Evolutionary conservation across 1,284 basidiomycete genomes (phyloP), one percentile per base, ranked within the genome.

Genomic region (Gomphus sp.): DNA sequence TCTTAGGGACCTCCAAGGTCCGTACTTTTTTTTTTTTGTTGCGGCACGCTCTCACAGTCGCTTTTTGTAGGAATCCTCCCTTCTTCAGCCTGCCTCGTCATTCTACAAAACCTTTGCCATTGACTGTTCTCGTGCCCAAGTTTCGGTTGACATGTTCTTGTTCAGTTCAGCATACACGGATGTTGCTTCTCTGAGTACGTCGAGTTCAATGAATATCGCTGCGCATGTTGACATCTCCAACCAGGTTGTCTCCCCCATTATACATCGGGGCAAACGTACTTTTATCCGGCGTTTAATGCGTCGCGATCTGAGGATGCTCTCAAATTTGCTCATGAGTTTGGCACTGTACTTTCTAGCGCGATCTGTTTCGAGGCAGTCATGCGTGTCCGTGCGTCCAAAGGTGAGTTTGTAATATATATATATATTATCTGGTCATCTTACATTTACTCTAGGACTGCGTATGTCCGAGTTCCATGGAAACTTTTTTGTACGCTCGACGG

Each of bases 31-130:
- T 33, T 51, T 49, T 6, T 43, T 55, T 44, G 16, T 33, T 12
- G 9, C 12, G 8, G 47, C 12, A 41, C 33, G 22, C 9, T 28
- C 22, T n/a, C 22, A 11, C n/a, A 57, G 53, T 43, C n/a, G 28
- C 60, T 60, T 37, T 11, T n/a, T 44, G 6, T 52, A 89, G 85
- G 93, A 97, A 78, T 93, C 91, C 12, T 80, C 82, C 14, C 76
- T 98, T 10, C 79, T 98, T 44, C 92, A 93, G 75, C 81, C 94
- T 16, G 91, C 91, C 0, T 91, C 91, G 37, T 82, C 89, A 8
- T 99, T 98, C 78, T 99, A 98, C 81, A 99, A 99, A 80, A 94
- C 93, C 0, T 98, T 99, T 66, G 93, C 97, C 18, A 99, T 99
- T 70, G 96, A 99, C 67, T 99, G 96, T 72, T 98, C 96, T 8